phyloP scores from a whole-genome alignment of 2,329 filamentous ascomycete species.

The Nothophoma quercina region DNA sequence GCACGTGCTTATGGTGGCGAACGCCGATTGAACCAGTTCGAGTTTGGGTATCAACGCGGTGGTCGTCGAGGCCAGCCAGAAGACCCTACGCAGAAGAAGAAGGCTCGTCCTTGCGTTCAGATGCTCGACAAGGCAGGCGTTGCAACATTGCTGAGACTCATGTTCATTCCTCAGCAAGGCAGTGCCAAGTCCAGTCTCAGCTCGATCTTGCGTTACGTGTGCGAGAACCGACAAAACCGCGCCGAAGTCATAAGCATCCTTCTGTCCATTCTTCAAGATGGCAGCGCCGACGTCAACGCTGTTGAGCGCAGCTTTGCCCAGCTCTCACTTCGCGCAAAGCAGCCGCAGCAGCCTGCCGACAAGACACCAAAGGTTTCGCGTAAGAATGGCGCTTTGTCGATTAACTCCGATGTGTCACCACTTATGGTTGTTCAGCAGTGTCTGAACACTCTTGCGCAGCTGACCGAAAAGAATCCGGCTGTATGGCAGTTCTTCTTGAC shows the following conservation, averaged over 20 bases:
- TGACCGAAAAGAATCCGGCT: constrained; percentile 84
- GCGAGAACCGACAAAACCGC: constrained; percentile 94
- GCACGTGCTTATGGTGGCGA: constrained; percentile 74
- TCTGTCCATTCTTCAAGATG: constrained; percentile 92
- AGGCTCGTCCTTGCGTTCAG: constrained; percentile 81
- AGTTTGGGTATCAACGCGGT: constrained; percentile 42
- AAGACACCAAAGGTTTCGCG: constrained; percentile 88
- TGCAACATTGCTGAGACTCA: constrained; percentile 93
- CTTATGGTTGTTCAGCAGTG: constrained; percentile 96
- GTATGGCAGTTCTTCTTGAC: constrained; percentile 92
- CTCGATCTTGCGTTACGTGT: constrained; percentile 87
- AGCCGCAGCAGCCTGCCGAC: constrained; percentile 66
- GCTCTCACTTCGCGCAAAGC: constrained; percentile 88
- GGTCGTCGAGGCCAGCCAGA: constrained; percentile 53
- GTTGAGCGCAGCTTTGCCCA: constrained; percentile 96
- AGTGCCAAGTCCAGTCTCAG: constrained; percentile 85
- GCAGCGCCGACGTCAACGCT: constrained; percentile 89
- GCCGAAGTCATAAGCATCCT: constrained; percentile 93
- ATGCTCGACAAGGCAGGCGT: constrained; percentile 97
- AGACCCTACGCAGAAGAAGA: constrained; percentile 67
- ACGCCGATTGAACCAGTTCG: constrained; percentile 63
- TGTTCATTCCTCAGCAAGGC: constrained; percentile 95
- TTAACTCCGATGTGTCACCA: constrained; percentile 88
- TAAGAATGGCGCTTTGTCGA: constrained; percentile 68
- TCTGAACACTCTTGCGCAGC: constrained; percentile 80